A percentile compares a stretch with the other conserved stretches of the same genome.
phyloP scores from a whole-genome alignment of 2,329 filamentous ascomycete genomes.

The Aspergillus nomiae region DNA sequence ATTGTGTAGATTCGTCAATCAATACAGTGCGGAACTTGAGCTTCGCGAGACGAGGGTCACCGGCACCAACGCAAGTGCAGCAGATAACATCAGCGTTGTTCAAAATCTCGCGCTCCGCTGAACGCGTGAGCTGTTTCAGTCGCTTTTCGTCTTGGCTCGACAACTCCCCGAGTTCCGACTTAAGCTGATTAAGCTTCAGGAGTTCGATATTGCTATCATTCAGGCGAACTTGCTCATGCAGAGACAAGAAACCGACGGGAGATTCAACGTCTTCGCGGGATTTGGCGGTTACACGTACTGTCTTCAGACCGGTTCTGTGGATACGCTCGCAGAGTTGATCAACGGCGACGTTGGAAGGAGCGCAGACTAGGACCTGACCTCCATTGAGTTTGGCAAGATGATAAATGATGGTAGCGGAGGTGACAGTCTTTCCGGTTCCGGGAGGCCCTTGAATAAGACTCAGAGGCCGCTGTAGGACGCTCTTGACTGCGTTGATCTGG shows the following conservation, averaged over 20 bases:
- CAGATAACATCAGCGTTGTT: constrained; percentile 97
- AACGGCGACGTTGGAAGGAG: constrained; percentile 96
- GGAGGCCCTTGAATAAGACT: constrained; percentile 96
- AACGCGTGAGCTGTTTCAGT: constrained; percentile 91
- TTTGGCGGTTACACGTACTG: constrained; percentile 96
- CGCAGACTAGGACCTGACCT: constrained; percentile 92
- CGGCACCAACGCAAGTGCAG: constrained; percentile 96
- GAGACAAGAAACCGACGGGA: constrained; percentile 90
- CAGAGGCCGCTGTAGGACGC: constrained; percentile 87
- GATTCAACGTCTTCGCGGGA: constrained; percentile 98
- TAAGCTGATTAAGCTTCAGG: constrained; percentile 88
- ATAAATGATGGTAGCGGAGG: constrained; percentile 97
- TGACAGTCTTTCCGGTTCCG: constrained; percentile 97
- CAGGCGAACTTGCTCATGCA: constrained; percentile 97
- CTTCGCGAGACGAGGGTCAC: constrained; percentile 91
- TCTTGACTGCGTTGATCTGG: constrained; percentile 95
- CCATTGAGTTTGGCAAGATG: constrained; percentile 94
- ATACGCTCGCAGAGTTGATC: constrained; percentile 98
- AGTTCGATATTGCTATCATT: constrained; percentile 95
- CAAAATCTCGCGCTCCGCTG: constrained; percentile 91
- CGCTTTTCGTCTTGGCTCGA: constrained; percentile 98
- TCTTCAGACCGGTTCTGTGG: constrained; percentile 90
- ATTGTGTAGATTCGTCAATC: constrained; percentile 97
- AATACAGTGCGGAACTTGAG: constrained; percentile 98
- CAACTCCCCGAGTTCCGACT: constrained; percentile 86